phyloP scores from a whole-genome alignment of 176 grass and related monocot species.

The Oryza meridionalis region DNA sequence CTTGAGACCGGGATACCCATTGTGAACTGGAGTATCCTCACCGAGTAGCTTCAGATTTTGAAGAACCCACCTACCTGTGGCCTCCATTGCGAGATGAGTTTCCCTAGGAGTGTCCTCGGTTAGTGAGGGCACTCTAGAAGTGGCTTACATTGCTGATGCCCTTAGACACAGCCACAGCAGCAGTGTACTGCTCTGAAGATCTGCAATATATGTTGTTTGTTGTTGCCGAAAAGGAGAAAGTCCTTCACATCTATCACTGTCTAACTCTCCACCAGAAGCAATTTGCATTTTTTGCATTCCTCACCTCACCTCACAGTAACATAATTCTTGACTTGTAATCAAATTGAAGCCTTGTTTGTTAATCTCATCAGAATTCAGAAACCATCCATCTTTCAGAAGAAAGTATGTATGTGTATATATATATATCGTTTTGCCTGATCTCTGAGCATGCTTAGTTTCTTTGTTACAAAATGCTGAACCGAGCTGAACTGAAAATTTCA shows the following conservation, averaged over 20 bases:
- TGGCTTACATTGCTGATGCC: too few relatives aligned
- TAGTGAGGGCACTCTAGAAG: too few relatives aligned
- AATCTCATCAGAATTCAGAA: background rate
- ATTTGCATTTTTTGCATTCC: background rate
- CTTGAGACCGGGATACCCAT: too few relatives aligned
- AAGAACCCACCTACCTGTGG: too few relatives aligned
- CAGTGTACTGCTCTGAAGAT: background rate
- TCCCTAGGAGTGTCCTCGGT: too few relatives aligned
- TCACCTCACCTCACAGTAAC: conserved; percentile 21
- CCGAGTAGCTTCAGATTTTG: too few relatives aligned
- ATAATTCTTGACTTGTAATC: conserved; percentile 25
- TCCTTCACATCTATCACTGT: conserved; percentile 22
- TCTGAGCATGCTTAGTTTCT: background rate
- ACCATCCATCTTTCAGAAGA: background rate
- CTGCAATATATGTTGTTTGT: conserved; percentile 13
- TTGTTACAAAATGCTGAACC: background rate
- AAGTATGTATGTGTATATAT: too few relatives aligned
- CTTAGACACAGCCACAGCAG: background rate
- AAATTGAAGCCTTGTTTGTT: conserved; percentile 4
- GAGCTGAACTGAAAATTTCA: conserved; percentile 23
- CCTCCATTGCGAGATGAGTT: too few relatives aligned
- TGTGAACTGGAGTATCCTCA: too few relatives aligned
- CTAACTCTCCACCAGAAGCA: conserved; percentile 31
- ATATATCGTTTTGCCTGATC: background rate
- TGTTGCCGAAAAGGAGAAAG: conserved; percentile 29